Evolutionary conservation across 768 basidiomycete genomes (phyloP).

Genomic region (Leccinellum albellum): DNA sequence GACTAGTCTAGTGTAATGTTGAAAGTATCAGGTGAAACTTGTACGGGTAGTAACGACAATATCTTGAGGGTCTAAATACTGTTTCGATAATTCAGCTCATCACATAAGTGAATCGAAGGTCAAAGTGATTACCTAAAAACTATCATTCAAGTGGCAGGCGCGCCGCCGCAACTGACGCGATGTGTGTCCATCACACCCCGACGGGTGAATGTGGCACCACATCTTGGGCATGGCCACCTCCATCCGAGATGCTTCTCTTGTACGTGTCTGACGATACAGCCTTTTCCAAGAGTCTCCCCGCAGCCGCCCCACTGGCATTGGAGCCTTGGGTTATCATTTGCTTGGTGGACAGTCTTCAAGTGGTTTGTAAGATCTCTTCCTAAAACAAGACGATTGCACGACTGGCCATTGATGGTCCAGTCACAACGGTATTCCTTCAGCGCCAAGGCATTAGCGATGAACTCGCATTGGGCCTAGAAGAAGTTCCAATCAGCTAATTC

Average conservation of each 20-base stretch:
- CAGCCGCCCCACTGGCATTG: conserved; percentile 19
- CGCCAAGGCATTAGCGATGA: conserved; percentile 6
- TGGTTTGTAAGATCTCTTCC: conserved; percentile 19
- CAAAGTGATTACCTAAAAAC: conserved; percentile 1
- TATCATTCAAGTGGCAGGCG: background rate
- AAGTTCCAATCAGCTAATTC: background rate
- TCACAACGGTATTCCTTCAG: conserved; percentile 3
- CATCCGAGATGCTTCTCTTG: conserved; percentile 22
- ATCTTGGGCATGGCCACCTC: conserved; percentile 23
- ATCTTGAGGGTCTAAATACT: background rate
- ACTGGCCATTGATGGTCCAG: conserved; percentile 10
- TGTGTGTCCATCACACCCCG: conserved; percentile 17
- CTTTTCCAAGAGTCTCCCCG: conserved; percentile 11
- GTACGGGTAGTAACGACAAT: background rate
- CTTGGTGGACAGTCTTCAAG: conserved; percentile 11
- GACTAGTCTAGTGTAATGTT: background rate
- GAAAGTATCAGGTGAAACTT: background rate
- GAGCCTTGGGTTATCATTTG: background rate
- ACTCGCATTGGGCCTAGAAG: conserved; percentile 8
- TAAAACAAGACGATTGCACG: conserved; percentile 5
- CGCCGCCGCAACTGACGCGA: conserved; percentile 3
- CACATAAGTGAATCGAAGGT: background rate
- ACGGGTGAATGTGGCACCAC: conserved; percentile 17
- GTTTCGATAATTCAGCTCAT: conserved; percentile 1
- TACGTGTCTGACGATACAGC: conserved; percentile 20